Base-by-base conservation (phyloP, 768 basidiomycete genomes). In the Trametes elegans region DNA sequence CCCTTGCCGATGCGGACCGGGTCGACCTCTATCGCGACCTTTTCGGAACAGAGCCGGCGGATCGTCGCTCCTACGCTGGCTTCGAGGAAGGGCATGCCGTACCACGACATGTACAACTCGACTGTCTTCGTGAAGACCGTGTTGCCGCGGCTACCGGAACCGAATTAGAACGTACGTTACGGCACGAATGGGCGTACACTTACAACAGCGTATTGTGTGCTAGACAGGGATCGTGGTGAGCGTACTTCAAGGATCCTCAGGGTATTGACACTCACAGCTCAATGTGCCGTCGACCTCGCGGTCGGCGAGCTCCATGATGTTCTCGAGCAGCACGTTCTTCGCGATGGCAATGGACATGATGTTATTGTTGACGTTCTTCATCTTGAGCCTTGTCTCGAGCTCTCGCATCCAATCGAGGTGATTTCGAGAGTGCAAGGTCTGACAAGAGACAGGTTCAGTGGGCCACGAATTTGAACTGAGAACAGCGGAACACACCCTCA, bases 11-110 rank as follows among this genome's bases (percentile, higher is more conserved):
- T 82, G 52, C 85, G 83, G 59, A 80, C 73, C 13, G 90, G 88
- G 68, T 93, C 90, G 21, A 92, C 86, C 68, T 95, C 93, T 49
- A 95, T 87, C 19, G 82, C 76, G 57, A 93, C 75, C 65, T 84
- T 84, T 60, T 92, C 90, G 14, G 76, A 68, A 67, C 83, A 88
- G 45, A 95, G 73, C 35, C 79, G 77, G 45, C 88, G 84, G 40
- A 96, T 77, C 38, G 83, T 76, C 24, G 70, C 68, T 5, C 91
- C 92, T 36, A 96, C 79, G 63, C 88, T 90, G 11, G 83, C 82
- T 64, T 93, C 90, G 19, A 96, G 77, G 65, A 92, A 93, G 1
- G 75, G 74, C 63, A 76, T 82, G n/a, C 91, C 91, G 63, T 92
- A 88, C 74, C 82, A 84, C n/a, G 76, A 75, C 83, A 95, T 90